phyloP scores from a whole-genome alignment of 2,329 filamentous ascomycete species.

The Westerdykella sp. region DNA sequence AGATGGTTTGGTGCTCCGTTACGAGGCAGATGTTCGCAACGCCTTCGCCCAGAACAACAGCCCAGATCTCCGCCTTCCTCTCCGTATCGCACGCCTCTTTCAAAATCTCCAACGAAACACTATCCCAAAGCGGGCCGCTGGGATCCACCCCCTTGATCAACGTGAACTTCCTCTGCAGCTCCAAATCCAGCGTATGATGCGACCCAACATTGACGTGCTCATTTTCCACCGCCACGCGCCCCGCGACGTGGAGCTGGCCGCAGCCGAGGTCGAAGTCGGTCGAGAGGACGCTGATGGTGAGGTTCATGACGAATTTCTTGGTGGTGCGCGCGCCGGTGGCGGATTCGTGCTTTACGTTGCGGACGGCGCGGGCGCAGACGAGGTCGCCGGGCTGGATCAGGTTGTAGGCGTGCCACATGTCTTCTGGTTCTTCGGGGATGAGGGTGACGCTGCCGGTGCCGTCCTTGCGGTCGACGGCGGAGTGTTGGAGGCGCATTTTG shows the following conservation, averaged over 20 bases:
- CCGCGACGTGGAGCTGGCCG: constrained; percentile 62
- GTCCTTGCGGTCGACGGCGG: constrained; percentile 57
- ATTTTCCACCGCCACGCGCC: constrained; percentile 60
- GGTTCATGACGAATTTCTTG: constrained; percentile 57
- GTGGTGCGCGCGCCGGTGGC: constrained; percentile 57
- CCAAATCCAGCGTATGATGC: constrained; percentile 72
- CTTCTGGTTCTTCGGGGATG: constrained; percentile 66
- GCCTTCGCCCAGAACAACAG: constrained; percentile 90
- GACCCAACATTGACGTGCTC: constrained; percentile 60
- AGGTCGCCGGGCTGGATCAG: constrained; percentile 61
- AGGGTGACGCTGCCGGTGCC: constrained; percentile 60
- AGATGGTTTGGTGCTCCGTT: constrained; percentile 70
- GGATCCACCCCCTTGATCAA: constrained; percentile 58
- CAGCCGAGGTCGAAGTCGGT: constrained; percentile 65
- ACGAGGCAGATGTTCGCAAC: constrained; percentile 77
- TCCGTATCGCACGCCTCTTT: constrained; percentile 72
- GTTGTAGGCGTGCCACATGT: constrained; percentile 77
- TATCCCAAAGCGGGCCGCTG: constrained; percentile 69
- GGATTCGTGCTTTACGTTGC: constrained; percentile 57
- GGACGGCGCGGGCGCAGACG: constrained; percentile 60
- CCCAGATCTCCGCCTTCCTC: constrained; percentile 74
- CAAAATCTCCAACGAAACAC: constrained; percentile 71
- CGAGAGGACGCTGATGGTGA: constrained; percentile 59
- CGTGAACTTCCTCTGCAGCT: constrained; percentile 80
- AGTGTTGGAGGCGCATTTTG: constrained; percentile 60